phyloP scores from a whole-genome alignment of 352 stramenopile species.

The Thalassiosira mediterranea region DNA sequence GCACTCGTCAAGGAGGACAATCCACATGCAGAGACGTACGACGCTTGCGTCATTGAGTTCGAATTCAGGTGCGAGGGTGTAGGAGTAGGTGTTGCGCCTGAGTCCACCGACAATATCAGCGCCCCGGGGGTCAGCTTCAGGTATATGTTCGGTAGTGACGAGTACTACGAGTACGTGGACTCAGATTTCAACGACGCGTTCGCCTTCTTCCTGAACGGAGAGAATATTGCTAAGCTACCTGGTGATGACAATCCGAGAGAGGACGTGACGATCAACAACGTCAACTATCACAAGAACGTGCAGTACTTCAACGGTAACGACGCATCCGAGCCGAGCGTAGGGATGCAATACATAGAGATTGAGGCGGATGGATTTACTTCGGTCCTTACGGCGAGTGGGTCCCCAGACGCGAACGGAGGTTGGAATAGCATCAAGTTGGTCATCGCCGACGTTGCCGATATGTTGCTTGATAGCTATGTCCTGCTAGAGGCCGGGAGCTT shows the following conservation, averaged over 20 bases:
- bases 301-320: constrained; percentile 52
- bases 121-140: constrained; percentile 20
- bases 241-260: not conserved
- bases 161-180: constrained; percentile 47
- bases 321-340: constrained; percentile 2
- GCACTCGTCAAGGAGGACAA: not conserved
- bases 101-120: constrained; percentile 2
- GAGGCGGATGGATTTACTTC: constrained; percentile 56
- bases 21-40: not conserved
- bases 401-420: not conserved
- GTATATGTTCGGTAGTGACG: constrained; percentile 47
- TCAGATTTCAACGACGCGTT: constrained; percentile 48
- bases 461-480: constrained; percentile 46
- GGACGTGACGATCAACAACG: constrained; percentile 48
- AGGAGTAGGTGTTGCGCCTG: too few species aligned
- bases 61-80: constrained; percentile 32
- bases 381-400: constrained; percentile 28
- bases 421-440: constrained; percentile 53
- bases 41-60: constrained; percentile 46
- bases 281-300: constrained; percentile 47
- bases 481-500: constrained; percentile 38
- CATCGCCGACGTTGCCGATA: constrained; percentile 46
- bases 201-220: constrained; percentile 46
- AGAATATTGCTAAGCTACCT: constrained; percentile 44
- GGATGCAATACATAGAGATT: constrained; percentile 21